A percentile compares a stretch with the other conserved stretches of the same genome.
These are phyloP conservation scores for Pleurotus djamor DNA, from an alignment of 768 basidiomycete genomes.

Conservation along the genomic window DNA sequence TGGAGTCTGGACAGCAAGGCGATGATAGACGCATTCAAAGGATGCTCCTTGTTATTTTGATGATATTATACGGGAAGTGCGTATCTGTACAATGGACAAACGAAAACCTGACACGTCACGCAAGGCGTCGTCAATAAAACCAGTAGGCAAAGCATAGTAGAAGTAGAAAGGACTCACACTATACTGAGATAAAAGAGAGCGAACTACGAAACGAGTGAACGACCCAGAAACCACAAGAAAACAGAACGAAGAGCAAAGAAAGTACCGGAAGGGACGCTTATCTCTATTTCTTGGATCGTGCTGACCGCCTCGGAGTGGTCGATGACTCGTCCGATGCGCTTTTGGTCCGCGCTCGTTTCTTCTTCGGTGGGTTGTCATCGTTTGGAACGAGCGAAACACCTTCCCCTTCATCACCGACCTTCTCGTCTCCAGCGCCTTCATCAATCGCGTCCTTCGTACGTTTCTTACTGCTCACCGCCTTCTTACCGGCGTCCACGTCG, in stretches of 20 bases:
- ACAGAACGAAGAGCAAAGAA: neutral
- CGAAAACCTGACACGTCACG: no score
- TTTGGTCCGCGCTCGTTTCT: constrained; percentile 18
- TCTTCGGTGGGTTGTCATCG: neutral
- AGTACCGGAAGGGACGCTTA: neutral
- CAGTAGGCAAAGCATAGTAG: no score
- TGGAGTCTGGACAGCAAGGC: no score
- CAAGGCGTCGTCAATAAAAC: no score
- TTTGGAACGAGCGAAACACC: neutral
- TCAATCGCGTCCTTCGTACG: neutral
- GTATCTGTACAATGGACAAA: neutral
- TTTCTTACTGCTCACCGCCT: no score
- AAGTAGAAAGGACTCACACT: no score
- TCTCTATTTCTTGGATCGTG: neutral
- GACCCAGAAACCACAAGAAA: neutral
- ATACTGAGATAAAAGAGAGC: no score
- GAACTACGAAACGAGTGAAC: neutral
- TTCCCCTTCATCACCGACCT: neutral
- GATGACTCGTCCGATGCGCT: constrained; percentile 26
- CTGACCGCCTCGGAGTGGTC: neutral
- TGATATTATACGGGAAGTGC: neutral
- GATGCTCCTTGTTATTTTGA: no score
- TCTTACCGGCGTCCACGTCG: no score
- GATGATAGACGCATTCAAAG: no score
- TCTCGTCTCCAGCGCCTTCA: neutral